Evolutionary conservation across 129 eudicot species (phyloP), one percentile per base, ranked within the genome.

Genomic region (Scalesia atractyloides): DNA sequence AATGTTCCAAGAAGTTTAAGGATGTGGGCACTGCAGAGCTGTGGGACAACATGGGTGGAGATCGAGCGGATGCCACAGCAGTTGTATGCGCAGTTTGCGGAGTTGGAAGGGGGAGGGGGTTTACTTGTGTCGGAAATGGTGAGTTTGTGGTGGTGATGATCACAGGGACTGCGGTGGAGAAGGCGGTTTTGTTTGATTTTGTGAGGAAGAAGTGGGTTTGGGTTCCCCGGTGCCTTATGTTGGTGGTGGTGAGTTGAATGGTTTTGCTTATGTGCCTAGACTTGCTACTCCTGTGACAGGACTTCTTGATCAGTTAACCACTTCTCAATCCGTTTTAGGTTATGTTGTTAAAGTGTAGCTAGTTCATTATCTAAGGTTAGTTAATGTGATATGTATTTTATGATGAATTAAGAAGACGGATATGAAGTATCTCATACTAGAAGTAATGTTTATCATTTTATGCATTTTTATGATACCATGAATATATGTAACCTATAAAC

Each of bases 41-140:
- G 92, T 34, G 92, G 98, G 75, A 71, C 76, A 0, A 63, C 70
- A 17, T 93, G 98, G 98, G 88, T 75, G 24, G 98, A 93, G 83
- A 73, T 84, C 0, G 98, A 93, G 69, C 72, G 98, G 74, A 93
- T 93, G 98, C 98, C 98, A 7, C 96, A 85, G 69, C 97, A 89
- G 70, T 61, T 93, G 47, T 93, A 82, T 54, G 76, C 70, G 13
- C 96, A 90, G 79, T 90, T 93, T 77, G 83, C 84, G 8, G 96
- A 86, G 66, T 33, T 79, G 24, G 98, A 93, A 60, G 80, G 82
- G 98, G 97, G 6, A 67, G 89, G 60, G 98, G 98, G 18, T 93
- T 93, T 22, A 69, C 71, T 53, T 90, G 96, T 53, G 96, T 93
- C 1, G 98, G 96, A 19, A 80, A 87, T 33, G 98, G 98, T 26